Conservation (phyloP, 2,329 filamentous ascomycete genomes). For the Colletotrichum ledebouriae region DNA sequence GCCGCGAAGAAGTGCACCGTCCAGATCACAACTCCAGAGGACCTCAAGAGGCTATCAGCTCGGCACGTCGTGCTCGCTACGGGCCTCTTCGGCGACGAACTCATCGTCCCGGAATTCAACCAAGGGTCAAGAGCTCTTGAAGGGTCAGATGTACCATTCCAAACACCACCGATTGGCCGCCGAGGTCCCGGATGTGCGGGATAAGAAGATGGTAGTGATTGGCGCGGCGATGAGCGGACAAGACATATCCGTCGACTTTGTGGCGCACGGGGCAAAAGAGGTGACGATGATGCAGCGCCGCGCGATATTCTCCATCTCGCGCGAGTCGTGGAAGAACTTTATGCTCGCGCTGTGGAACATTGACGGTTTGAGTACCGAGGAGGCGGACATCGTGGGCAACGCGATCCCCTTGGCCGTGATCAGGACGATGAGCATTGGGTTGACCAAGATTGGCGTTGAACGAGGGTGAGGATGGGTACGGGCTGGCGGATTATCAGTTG, state of each 20-base stretch:
- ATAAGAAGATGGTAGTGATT: slow-evolving; percentile 61
- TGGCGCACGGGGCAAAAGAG: slow-evolving; percentile 59
- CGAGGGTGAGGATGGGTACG: slow-evolving; percentile 52
- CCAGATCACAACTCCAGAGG: slow-evolving; percentile 45
- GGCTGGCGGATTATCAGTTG: slow-evolving; percentile 54
- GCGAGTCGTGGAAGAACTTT: slow-evolving; percentile 55
- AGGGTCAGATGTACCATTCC: slow-evolving; percentile 59
- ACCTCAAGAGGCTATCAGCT: slow-evolving; percentile 49
- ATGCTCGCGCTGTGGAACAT: slow-evolving; percentile 55
- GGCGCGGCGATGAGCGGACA: slow-evolving; percentile 64
- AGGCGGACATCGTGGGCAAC: slow-evolving; percentile 63
- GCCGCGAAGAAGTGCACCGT: slow-evolving; percentile 55
- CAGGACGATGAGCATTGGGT: slow-evolving; percentile 58
- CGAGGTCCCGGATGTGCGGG: slow-evolving; percentile 44
- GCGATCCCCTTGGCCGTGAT: slow-evolving; percentile 61
- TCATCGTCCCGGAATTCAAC: slow-evolving; percentile 55
- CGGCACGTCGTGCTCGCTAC: slow-evolving; percentile 63
- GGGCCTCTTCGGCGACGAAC: slow-evolving; percentile 57
- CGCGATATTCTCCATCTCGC: slow-evolving; percentile 63
- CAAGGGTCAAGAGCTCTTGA: slow-evolving; percentile 55
- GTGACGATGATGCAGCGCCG: slow-evolving; percentile 68
- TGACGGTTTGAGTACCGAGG: slow-evolving; percentile 59
- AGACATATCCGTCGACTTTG: slow-evolving; percentile 64
- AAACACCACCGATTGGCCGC: slow-evolving; percentile 57
- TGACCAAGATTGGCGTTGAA: slow-evolving; percentile 58